Evolutionary conservation across 345 rosid genomes (phyloP).

Genomic region (Triadica sebifera): DNA sequence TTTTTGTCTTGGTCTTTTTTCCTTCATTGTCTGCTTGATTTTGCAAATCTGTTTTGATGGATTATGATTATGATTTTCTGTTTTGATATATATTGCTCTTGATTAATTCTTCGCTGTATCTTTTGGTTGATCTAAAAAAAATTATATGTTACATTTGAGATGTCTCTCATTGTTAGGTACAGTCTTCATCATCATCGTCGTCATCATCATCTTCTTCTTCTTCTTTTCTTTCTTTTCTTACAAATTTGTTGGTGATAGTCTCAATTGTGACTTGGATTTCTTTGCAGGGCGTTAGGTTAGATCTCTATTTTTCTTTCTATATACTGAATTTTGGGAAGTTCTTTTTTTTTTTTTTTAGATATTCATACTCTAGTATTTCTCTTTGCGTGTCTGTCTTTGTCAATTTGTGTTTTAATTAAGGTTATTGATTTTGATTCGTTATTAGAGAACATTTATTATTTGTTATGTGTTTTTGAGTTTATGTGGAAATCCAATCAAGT

Average conservation of each 20-base stretch:
- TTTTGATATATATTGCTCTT: not conserved
- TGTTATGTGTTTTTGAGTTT: not conserved
- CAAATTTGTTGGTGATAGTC: not conserved
- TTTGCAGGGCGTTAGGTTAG: not conserved
- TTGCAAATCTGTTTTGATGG: not conserved
- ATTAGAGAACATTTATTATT: not conserved
- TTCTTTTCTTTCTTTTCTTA: slow-evolving; percentile 1
- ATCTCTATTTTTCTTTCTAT: too few species aligned
- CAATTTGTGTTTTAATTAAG: not conserved
- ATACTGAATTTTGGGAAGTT: too few species aligned
- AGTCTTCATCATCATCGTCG: too few species aligned
- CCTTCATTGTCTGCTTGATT: not conserved
- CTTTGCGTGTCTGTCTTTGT: not conserved
- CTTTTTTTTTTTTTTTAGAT: not conserved
- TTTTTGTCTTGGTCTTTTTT: not conserved
- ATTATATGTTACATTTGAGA: not conserved
- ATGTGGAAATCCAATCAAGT: too few species aligned
- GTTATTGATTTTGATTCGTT: not conserved
- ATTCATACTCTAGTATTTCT: too few species aligned
- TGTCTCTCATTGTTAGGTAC: not conserved
- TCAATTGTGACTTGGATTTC: not conserved
- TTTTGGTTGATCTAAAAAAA: not conserved
- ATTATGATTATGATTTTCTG: not conserved
- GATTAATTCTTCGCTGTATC: not conserved
- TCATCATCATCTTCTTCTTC: too few species aligned